These are phyloP conservation scores for Fusarium floridanum DNA, from an alignment of 2,329 filamentous ascomycete genomes.

Conservation along the genomic window DNA sequence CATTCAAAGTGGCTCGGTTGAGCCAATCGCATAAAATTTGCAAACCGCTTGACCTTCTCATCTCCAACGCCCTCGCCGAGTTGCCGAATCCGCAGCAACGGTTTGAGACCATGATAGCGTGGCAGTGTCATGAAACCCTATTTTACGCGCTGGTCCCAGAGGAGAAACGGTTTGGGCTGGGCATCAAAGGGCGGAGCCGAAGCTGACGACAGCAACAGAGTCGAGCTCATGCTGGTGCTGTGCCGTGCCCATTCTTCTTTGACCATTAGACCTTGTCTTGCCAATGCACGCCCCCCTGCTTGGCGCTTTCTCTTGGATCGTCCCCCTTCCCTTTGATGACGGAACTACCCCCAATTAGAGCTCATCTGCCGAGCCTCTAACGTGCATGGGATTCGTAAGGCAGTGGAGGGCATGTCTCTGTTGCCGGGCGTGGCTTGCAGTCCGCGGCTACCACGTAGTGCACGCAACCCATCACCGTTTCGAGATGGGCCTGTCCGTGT, in stretches of 20 bases:
- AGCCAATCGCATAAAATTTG: not conserved
- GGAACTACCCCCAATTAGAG: slow-evolving; percentile 16
- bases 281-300: slow-evolving; percentile 3
- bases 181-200: slow-evolving; percentile 24
- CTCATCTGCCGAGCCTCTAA: slow-evolving; percentile 30
- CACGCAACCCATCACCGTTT: slow-evolving; percentile 22
- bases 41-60: not conserved
- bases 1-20: not conserved
- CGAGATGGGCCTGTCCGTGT: slow-evolving; percentile 16
- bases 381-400: slow-evolving; percentile 22
- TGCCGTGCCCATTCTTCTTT: not conserved
- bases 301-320: slow-evolving; percentile 4
- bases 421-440: slow-evolving; percentile 28
- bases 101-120: slow-evolving; percentile 21
- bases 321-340: slow-evolving; percentile 20
- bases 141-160: slow-evolving; percentile 4
- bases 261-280: not conserved
- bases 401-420: not conserved
- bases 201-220: slow-evolving; percentile 19
- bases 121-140: slow-evolving; percentile 38
- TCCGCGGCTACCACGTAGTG: slow-evolving; percentile 13
- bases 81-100: not conserved
- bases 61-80: not conserved
- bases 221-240: not conserved
- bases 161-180: slow-evolving; percentile 10